Conservation (phyloP, 768 basidiomycete genomes). For the Suillus tomentosus region DNA sequence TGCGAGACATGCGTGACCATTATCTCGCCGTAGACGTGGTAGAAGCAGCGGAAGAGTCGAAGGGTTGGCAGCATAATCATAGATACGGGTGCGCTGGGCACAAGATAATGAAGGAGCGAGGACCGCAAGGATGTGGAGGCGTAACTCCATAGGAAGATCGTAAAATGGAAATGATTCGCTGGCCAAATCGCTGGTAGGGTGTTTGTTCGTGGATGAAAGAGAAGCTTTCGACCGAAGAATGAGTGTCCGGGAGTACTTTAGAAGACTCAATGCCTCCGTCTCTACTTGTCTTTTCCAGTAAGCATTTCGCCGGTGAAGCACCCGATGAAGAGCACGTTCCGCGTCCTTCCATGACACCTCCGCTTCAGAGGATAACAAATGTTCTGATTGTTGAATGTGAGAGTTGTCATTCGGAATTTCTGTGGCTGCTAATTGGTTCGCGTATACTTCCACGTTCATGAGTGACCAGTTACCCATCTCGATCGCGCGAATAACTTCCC, state of each 20-base stretch:
- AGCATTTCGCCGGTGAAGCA: slow-evolving; percentile 48
- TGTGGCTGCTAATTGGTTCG: slow-evolving; percentile 37
- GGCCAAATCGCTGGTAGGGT: slow-evolving; percentile 18
- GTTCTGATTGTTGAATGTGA: slow-evolving; percentile 16
- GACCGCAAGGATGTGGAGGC: slow-evolving; percentile 55
- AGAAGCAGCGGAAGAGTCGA: slow-evolving; percentile 50
- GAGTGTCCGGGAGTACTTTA: slow-evolving; percentile 50
- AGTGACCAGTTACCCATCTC: slow-evolving; percentile 52
- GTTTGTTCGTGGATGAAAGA: slow-evolving; percentile 17
- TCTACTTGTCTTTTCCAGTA: slow-evolving; percentile 46
- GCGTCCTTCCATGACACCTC: slow-evolving; percentile 36
- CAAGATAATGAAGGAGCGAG: slow-evolving; percentile 57
- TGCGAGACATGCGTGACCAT: slow-evolving; percentile 20
- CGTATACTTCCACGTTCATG: slow-evolving; percentile 49
- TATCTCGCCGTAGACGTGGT: slow-evolving; percentile 31
- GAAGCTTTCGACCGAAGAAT: slow-evolving; percentile 38
- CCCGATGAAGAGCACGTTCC: slow-evolving; percentile 34
- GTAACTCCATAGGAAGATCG: slow-evolving; percentile 57
- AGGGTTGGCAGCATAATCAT: slow-evolving; percentile 49
- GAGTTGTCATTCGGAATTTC: slow-evolving; percentile 17
- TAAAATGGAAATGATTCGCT: slow-evolving; percentile 38
- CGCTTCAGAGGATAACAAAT: slow-evolving; percentile 22
- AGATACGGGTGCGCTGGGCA: slow-evolving; percentile 59
- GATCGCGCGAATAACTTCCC: slow-evolving; percentile 49
- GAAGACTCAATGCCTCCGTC: slow-evolving; percentile 50